Percentiles rank a stretch among this genome's conserved stretches.
Evolutionary conservation across 2,329 filamentous ascomycete species (phyloP).

Genomic region (Colletotrichum echinochloae): DNA sequence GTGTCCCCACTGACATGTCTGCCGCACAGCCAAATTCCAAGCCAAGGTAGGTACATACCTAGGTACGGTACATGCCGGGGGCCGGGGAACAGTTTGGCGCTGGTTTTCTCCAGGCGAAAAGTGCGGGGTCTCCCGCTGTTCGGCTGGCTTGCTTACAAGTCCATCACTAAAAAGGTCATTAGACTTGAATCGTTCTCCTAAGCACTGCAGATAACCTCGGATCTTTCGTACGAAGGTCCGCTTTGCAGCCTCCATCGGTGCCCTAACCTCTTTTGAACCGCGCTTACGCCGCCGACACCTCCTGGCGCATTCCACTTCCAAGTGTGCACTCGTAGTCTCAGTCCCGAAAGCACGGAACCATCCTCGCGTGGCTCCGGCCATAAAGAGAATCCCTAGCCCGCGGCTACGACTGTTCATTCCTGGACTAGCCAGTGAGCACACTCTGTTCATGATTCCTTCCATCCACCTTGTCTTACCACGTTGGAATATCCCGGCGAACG

Average conservation of each 20-base stretch:
- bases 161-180: neutral
- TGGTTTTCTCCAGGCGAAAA: slow-evolving; percentile 10
- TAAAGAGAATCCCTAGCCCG: neutral
- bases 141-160: neutral
- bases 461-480: slow-evolving; percentile 5
- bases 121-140: slow-evolving; percentile 26
- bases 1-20: neutral
- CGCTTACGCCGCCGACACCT: neutral
- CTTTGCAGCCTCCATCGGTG: neutral
- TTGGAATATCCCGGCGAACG: slow-evolving; percentile 9
- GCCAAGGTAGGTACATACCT: too few species aligned
- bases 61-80: too few species aligned
- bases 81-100: neutral
- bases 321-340: neutral
- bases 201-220: neutral
- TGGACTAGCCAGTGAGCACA: slow-evolving; percentile 1
- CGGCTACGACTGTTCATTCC: slow-evolving; percentile 6
- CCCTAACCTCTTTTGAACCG: neutral
- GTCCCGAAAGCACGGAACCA: slow-evolving; percentile 14
- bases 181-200: neutral
- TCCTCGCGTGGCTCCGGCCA: slow-evolving; percentile 21
- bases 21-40: neutral
- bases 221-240: neutral
- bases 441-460: neutral
- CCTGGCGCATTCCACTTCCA: neutral